Evolutionary conservation across 2,329 filamentous ascomycete genomes (phyloP), one percentile per base, ranked within the genome.

Genomic region (Achaetomium macrosporum): DNA sequence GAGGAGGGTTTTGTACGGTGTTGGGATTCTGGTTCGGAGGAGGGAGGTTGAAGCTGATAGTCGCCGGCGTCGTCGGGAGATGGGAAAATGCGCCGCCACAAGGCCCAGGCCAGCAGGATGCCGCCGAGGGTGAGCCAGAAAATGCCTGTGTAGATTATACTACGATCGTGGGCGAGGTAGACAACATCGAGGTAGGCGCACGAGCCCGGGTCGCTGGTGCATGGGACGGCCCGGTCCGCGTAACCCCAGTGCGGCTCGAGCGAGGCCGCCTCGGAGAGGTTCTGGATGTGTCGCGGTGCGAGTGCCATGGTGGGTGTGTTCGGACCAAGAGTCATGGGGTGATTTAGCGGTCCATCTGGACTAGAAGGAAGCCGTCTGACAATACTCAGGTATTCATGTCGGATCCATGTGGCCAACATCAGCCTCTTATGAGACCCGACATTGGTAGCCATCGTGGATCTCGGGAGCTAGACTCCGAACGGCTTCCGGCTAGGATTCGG

Each of bases 151-250:
- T 78, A 79, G 35, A 77, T 57, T 71, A 80, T 77, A 17, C 74
- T 69, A 7, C 67, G 50, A 53, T 78, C 76, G 61, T 80, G 77
- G 13, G 71, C 65, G 20, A 57, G 55, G 55, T 80, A 80, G 43
- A 79, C 75, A 33, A 71, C 67, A 54, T 80, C 77, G 45, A 80
- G 73, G 60, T 77, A 77, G 25, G 63, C 70, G 63, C 75, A 77
- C 8, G 73, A 73, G n/a, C 73, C 74, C 12, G 66, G 58, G 52
- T 76, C 75, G 61, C 68, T 74, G 47, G 65, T 69, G 63, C 74
- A 77, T 3, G 74, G 74, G 3, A 76, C 40, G 0, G 70, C 66
- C 20, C 74, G 71, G 57, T 70, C 67, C n/a, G 67, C 68, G 51
- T 76, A 77, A 41, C 74, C 74, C 74, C 74, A 77, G 61, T 77